Evolutionary conservation across 2,329 filamentous ascomycete species (phyloP), one percentile per base, ranked within the genome.

Genomic region (Fusarium hainanense): DNA sequence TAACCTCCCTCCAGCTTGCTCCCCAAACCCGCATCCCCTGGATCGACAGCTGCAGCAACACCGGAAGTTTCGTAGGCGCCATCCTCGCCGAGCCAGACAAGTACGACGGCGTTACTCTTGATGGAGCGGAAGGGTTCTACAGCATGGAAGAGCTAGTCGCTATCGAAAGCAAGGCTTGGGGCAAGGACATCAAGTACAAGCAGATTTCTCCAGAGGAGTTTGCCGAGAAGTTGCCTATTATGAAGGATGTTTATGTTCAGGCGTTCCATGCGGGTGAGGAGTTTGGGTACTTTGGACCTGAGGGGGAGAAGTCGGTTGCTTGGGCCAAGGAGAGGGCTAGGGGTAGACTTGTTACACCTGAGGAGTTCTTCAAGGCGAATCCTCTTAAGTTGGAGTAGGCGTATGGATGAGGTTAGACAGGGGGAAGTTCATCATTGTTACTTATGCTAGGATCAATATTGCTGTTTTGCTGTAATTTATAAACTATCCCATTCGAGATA

Each of bases 1-100:
- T 72, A 18, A 28, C 77, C 56, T 6, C 64, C 75, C 55, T 72
- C 8, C 57, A 54, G 9, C 14, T 61, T 7, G 63, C 51, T 23
- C 73, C 63, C 32, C 73, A 75, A 16, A 74, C 78, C 2, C 69
- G 75, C 46, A 58, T 86, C 5, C 84, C 85, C 1, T 73, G 83
- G 41, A 78, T 87, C 56, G 83, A 85, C 59, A 79, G 80, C 18
- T 77, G 75, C 2, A 72, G 70, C 0, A 84, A 87, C 59, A 82
- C 80, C 2, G 85, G 85, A 11, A 81, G 81, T 50, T 84, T 77
- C 58, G 66, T 82, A 9, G 79, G 74, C 4, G 76, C 79, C 9
- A 81, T 85, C 23, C 77, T 85, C 0, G 79, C 77, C 2, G 74
- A 85, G 16, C 81, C 82, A 0, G 82, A 82, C 0, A 78, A 79